phyloP scores from a whole-genome alignment of 345 rosid genomes.

The Boechera divaricarpa region DNA sequence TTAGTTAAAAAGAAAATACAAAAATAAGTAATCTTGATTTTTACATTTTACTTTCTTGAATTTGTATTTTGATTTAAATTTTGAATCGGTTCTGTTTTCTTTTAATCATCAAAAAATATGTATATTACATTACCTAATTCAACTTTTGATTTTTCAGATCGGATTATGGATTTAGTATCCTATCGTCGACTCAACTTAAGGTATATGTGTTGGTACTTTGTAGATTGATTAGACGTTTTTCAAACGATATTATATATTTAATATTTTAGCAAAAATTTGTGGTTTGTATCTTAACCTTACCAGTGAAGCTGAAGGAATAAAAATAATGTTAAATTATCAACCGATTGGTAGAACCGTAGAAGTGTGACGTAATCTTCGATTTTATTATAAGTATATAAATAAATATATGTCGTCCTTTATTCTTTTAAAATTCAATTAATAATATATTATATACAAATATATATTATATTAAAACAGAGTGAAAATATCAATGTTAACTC shows the following conservation, averaged over 20 bases:
- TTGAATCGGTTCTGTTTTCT: too few relatives aligned
- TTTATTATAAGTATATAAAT: not conserved
- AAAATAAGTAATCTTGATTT: too few relatives aligned
- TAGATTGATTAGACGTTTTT: not conserved
- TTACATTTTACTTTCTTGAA: too few relatives aligned
- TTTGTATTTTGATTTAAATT: too few relatives aligned
- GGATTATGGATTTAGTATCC: not conserved
- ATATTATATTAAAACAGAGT: not conserved
- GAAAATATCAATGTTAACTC: not conserved
- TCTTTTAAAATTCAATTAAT: not conserved
- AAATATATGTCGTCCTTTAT: not conserved
- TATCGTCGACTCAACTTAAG: too few relatives aligned
- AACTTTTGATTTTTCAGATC: too few relatives aligned
- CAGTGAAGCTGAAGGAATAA: slow-evolving; percentile 22
- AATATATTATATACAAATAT: not conserved
- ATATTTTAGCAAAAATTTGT: slow-evolving; percentile 9
- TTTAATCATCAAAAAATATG: too few relatives aligned
- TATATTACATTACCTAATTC: too few relatives aligned
- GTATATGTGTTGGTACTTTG: not conserved
- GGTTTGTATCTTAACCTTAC: slow-evolving; percentile 21
- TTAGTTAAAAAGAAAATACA: too few relatives aligned
- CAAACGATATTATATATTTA: not conserved
- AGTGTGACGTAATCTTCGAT: slow-evolving; percentile 2
- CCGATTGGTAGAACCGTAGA: not conserved
- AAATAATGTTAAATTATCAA: slow-evolving; percentile 9